These are phyloP conservation scores for Xylariaceae sp. DNA, from an alignment of 2,329 filamentous ascomycete genomes.

Conservation along the genomic window DNA sequence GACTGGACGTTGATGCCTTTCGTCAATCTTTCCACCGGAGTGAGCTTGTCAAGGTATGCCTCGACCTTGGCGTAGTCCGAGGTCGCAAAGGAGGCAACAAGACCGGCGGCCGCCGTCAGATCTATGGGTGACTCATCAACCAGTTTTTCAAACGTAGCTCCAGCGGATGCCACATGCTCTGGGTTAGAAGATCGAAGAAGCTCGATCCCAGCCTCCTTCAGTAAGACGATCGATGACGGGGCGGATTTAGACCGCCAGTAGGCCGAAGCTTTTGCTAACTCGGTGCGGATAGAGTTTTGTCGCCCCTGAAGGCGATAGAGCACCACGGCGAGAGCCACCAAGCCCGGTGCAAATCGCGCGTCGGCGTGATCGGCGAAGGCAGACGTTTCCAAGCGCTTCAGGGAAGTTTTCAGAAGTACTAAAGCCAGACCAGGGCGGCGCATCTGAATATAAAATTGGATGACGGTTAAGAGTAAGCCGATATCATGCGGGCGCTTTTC, in stretches of 20 bases:
- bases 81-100: constrained; percentile 77
- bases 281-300: constrained; percentile 64
- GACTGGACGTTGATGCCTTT: constrained; percentile 55
- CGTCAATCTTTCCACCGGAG: constrained; percentile 59
- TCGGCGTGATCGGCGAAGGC: constrained; percentile 55
- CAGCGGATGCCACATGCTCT: constrained; percentile 66
- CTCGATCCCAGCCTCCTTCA: constrained; percentile 77
- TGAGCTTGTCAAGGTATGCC: constrained; percentile 53
- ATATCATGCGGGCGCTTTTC: constrained; percentile 75
- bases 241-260: constrained; percentile 69
- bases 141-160: constrained; percentile 73
- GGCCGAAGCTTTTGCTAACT: constrained; percentile 72
- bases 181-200: constrained; percentile 70
- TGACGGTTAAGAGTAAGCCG: constrained; percentile 72
- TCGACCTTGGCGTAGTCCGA: constrained; percentile 54
- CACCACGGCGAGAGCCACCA: constrained; percentile 75
- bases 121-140: constrained; percentile 64
- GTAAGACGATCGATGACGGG: constrained; percentile 57
- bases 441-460: constrained; percentile 74
- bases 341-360: constrained; percentile 76
- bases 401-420: constrained; percentile 69
- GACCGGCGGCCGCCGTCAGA: constrained; percentile 68
- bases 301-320: constrained; percentile 76
- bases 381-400: constrained; percentile 65
- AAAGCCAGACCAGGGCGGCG: constrained; percentile 72